Evolutionary conservation across 495 filamentous ascomycete genomes (phyloP).

Genomic region (Rostrohypoxylon terebratum): DNA sequence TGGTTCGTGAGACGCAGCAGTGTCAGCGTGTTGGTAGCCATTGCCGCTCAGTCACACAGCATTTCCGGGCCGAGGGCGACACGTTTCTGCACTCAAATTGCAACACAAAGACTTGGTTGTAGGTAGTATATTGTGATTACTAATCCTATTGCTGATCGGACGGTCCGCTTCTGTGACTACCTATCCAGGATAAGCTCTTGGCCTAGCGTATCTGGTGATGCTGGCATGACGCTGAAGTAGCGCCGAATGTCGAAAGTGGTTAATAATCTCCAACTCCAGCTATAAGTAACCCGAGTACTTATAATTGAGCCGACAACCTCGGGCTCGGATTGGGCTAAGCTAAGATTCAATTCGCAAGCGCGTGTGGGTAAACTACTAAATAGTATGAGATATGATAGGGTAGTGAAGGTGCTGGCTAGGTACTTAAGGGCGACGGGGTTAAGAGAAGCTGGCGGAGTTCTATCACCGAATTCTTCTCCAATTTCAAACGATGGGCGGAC

Average conservation of each 20-base stretch:
- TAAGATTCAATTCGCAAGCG: slow-evolving; percentile 5
- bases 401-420: slow-evolving; percentile 25
- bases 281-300: slow-evolving; percentile 2
- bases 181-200: slow-evolving; percentile 4
- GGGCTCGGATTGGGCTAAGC: slow-evolving; percentile 15
- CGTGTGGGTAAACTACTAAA: background rate
- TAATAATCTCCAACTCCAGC: slow-evolving; percentile 8
- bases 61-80: slow-evolving; percentile 36
- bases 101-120: slow-evolving; percentile 20
- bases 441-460: slow-evolving; percentile 12
- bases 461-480: slow-evolving; percentile 9
- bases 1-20: slow-evolving; percentile 4
- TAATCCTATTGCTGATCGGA: slow-evolving; percentile 35
- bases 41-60: slow-evolving; percentile 18
- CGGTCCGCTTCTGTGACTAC: slow-evolving; percentile 13
- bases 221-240: slow-evolving; percentile 35
- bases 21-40: background rate
- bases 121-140: slow-evolving; percentile 26
- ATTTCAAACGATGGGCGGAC: slow-evolving; percentile 4
- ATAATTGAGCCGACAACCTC: slow-evolving; percentile 18
- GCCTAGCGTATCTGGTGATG: slow-evolving; percentile 34
- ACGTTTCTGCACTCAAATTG: slow-evolving; percentile 29
- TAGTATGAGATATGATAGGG: slow-evolving; percentile 38
- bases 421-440: slow-evolving; percentile 12
- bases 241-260: slow-evolving; percentile 9